Conservation (phyloP, 2,329 filamentous ascomycete genomes). For the Aureobasidium sp. region DNA sequence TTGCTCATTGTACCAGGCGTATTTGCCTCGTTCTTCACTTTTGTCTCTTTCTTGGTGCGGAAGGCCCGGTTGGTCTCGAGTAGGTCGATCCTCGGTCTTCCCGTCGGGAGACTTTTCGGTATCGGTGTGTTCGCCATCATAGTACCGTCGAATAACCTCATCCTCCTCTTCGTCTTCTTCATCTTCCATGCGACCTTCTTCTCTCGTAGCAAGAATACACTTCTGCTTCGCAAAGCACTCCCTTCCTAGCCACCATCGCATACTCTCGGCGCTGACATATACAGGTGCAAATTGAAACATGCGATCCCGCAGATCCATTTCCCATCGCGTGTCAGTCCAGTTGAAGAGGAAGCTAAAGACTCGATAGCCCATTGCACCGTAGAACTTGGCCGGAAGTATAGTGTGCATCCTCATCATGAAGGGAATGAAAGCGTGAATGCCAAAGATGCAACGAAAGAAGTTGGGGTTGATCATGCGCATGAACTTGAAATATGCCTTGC, state of each 20-base stretch:
- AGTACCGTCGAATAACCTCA: constrained; percentile 33
- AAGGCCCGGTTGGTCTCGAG: not conserved
- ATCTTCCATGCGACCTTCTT: constrained; percentile 59
- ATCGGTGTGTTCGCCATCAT: constrained; percentile 20
- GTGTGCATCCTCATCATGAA: constrained; percentile 83
- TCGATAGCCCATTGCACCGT: constrained; percentile 76
- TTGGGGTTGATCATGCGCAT: constrained; percentile 71
- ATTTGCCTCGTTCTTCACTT: constrained; percentile 32
- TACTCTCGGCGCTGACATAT: constrained; percentile 80
- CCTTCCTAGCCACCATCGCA: constrained; percentile 91
- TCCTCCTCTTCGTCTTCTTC: constrained; percentile 40
- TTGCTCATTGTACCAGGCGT: constrained; percentile 73
- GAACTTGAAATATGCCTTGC: constrained; percentile 86
- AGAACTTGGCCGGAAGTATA: constrained; percentile 58
- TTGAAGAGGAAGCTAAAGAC: constrained; percentile 86
- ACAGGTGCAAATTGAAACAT: constrained; percentile 92
- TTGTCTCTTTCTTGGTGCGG: constrained; percentile 24
- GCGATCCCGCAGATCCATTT: constrained; percentile 66
- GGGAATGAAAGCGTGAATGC: constrained; percentile 88
- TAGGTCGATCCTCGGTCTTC: not conserved
- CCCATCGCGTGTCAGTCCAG: constrained; percentile 83
- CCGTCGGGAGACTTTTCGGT: constrained; percentile 10
- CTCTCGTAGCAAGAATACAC: constrained; percentile 75
- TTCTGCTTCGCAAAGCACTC: constrained; percentile 81
- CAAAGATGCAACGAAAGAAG: constrained; percentile 76